phyloP scores from a whole-genome alignment of 2,329 filamentous ascomycete genomes.

The Microascus cirrosus region DNA sequence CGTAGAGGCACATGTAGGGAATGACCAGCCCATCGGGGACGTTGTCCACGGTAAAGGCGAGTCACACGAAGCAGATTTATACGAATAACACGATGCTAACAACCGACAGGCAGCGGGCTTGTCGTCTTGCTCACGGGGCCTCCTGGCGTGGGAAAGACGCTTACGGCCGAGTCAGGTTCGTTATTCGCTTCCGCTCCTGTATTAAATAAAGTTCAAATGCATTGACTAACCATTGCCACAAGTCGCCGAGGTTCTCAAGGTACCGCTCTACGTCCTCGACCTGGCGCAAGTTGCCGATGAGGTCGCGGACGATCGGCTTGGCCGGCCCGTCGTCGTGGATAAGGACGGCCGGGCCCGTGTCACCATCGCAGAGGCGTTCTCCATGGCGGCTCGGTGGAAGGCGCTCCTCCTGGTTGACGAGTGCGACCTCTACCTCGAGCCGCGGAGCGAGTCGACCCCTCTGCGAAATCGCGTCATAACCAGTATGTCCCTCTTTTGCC shows the following conservation, averaged over 20 bases:
- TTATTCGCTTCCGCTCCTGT: background rate
- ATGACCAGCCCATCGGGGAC: slow-evolving; percentile 35
- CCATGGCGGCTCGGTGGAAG: slow-evolving; percentile 46
- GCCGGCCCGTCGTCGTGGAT: slow-evolving; percentile 8
- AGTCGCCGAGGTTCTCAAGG: slow-evolving; percentile 29
- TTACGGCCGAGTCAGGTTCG: slow-evolving; percentile 23
- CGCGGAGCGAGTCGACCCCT: slow-evolving; percentile 14
- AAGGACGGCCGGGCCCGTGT: background rate
- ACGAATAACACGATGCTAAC: background rate
- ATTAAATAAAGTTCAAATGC: background rate
- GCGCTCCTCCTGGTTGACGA: slow-evolving; percentile 23
- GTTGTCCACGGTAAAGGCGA: slow-evolving; percentile 40
- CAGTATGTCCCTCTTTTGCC: slow-evolving; percentile 14
- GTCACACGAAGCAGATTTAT: background rate
- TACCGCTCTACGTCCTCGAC: slow-evolving; percentile 39
- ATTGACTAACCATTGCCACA: background rate
- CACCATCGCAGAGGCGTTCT: slow-evolving; percentile 23
- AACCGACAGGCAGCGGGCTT: slow-evolving; percentile 19
- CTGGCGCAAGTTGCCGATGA: slow-evolving; percentile 52
- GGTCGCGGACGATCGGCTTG: slow-evolving; percentile 40
- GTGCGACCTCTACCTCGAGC: slow-evolving; percentile 22
- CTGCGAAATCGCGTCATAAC: slow-evolving; percentile 10
- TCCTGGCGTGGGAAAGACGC: slow-evolving; percentile 38
- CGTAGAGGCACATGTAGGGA: slow-evolving; percentile 28
- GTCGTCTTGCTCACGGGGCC: slow-evolving; percentile 36